Percentiles rank a stretch among this genome's conserved stretches.
Evolutionary conservation across 306 rosid genomes (phyloP).

Genomic region (cucumber (Cucumis sativus)): DNA sequence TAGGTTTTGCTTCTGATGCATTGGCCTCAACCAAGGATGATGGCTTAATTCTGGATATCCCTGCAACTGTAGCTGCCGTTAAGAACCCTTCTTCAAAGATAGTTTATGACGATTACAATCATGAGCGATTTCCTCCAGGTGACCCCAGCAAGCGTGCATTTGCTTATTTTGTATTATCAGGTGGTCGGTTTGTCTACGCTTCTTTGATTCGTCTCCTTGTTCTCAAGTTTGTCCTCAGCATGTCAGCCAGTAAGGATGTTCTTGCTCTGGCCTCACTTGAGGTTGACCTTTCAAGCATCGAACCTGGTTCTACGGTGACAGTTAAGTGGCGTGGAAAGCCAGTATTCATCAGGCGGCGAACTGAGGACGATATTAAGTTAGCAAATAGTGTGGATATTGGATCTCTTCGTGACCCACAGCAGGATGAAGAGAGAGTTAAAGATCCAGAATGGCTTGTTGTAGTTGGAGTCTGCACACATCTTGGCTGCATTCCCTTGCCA

Average conservation of each 20-base stretch:
- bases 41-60: slow-evolving; percentile 34
- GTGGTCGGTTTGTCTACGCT: slow-evolving; percentile 76
- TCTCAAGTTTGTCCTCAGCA: slow-evolving; percentile 76
- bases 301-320: slow-evolving; percentile 69
- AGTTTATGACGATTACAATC: slow-evolving; percentile 59
- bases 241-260: slow-evolving; percentile 91
- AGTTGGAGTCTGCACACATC: slow-evolving; percentile 78
- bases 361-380: slow-evolving; percentile 58
- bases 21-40: slow-evolving; percentile 31
- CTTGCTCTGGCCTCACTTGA: slow-evolving; percentile 80
- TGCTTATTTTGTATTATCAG: slow-evolving; percentile 75
- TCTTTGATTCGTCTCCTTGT: slow-evolving; percentile 64
- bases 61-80: slow-evolving; percentile 53
- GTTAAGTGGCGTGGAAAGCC: slow-evolving; percentile 94
- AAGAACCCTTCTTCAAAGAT: slow-evolving; percentile 66
- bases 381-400: slow-evolving; percentile 66
- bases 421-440: slow-evolving; percentile 58
- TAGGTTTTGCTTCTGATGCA: slow-evolving; percentile 54
- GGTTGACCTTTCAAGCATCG: slow-evolving; percentile 78
- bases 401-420: slow-evolving; percentile 75
- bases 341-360: slow-evolving; percentile 76
- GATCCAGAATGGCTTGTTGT: slow-evolving; percentile 80
- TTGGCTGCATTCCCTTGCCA: slow-evolving; percentile 87
- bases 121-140: slow-evolving; percentile 68
- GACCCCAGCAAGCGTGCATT: slow-evolving; percentile 92